Evolutionary conservation across 169 alveolate species (phyloP).

Genomic region (Babesia ovata): DNA sequence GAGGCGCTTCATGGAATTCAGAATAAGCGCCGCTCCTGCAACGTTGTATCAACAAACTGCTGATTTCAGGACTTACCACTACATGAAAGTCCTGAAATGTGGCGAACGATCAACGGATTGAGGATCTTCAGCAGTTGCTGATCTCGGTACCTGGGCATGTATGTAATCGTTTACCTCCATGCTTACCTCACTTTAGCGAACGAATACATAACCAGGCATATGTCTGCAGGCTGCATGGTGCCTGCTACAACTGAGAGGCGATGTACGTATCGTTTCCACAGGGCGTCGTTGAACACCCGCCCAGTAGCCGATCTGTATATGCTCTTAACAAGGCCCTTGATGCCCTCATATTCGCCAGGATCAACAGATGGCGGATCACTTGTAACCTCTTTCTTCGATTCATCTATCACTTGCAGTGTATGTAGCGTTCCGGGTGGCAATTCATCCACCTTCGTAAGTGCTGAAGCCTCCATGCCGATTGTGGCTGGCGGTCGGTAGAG

Average conservation of each 20-base stretch:
- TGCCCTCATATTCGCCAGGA: conserved; percentile 36
- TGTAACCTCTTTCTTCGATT: conserved; percentile 2
- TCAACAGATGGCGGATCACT: conserved; percentile 8
- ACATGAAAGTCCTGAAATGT: conserved; percentile 55
- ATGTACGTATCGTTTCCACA: conserved; percentile 79
- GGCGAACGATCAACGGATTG: conserved; percentile 64
- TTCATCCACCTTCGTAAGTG: background rate
- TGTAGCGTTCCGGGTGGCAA: background rate
- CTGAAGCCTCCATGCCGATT: background rate
- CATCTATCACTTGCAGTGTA: background rate
- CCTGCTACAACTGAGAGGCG: conserved; percentile 49
- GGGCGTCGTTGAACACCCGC: conserved; percentile 75
- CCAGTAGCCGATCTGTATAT: conserved; percentile 74
- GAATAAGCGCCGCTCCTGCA: conserved; percentile 71
- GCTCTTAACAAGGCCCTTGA: conserved; percentile 54
- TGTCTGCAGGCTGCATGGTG: conserved; percentile 70
- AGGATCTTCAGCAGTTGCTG: conserved; percentile 65
- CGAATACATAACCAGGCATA: conserved; percentile 73
- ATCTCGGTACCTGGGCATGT: conserved; percentile 59
- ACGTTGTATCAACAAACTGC: background rate
- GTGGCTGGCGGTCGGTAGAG: conserved; percentile 31
- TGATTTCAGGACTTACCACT: conserved; percentile 29
- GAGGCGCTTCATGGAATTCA: conserved; percentile 74
- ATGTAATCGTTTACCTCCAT: background rate
- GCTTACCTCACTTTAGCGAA: conserved; percentile 74